Conservation (phyloP, 139 green algal species). For the Coccomyxa sp. region DNA sequence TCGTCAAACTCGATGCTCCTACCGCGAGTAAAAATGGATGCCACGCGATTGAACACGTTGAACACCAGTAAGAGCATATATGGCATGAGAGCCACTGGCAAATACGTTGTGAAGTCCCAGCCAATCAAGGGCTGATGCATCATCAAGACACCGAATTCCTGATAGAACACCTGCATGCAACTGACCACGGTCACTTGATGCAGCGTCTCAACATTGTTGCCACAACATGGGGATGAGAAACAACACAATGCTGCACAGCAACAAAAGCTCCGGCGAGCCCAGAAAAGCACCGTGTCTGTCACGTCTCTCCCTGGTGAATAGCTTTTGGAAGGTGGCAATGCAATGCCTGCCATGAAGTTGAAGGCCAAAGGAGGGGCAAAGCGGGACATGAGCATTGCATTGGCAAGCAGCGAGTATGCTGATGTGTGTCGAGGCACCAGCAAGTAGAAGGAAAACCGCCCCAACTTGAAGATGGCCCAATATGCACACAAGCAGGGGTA, state of each 20-base stretch:
- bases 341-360: slow-evolving; percentile 61
- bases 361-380: slow-evolving; percentile 55
- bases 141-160: slow-evolving; percentile 48
- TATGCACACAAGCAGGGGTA: slow-evolving; percentile 20
- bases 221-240: background rate
- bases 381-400: slow-evolving; percentile 49
- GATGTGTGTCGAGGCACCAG: slow-evolving; percentile 54
- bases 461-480: slow-evolving; percentile 45
- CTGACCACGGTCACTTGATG: background rate
- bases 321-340: slow-evolving; percentile 22
- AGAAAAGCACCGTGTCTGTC: slow-evolving; percentile 16
- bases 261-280: background rate
- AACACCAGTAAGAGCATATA: slow-evolving; percentile 36
- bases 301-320: slow-evolving; percentile 6
- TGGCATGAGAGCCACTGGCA: slow-evolving; percentile 42
- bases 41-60: slow-evolving; percentile 36
- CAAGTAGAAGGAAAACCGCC: slow-evolving; percentile 51
- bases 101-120: slow-evolving; percentile 48
- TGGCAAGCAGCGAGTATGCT: slow-evolving; percentile 50
- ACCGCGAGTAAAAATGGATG: background rate
- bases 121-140: slow-evolving; percentile 49
- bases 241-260: background rate
- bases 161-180: slow-evolving; percentile 45
- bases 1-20: slow-evolving; percentile 41
- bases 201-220: background rate